These are phyloP conservation scores for Phylloboletellus chloephorus DNA, from an alignment of 1,284 basidiomycete genomes.

Conservation along the genomic window DNA sequence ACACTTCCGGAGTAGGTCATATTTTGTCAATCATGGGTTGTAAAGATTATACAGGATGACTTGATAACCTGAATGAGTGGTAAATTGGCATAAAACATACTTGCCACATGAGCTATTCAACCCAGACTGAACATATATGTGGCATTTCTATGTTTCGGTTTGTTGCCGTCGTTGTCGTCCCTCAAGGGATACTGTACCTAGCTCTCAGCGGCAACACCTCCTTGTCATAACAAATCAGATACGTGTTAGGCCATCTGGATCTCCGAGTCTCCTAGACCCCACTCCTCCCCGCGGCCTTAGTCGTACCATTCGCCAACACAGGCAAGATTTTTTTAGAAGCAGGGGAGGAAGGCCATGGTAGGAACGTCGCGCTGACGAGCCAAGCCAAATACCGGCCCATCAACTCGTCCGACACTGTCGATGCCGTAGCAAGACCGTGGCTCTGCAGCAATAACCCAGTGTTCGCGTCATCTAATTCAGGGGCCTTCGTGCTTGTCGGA, in stretches of 20 bases:
- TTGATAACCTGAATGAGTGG: no score
- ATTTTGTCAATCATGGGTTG: no score
- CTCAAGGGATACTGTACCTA: no score
- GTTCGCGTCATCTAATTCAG: conserved; percentile 87
- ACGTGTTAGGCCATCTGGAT: neutral
- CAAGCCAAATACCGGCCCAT: conserved; percentile 93
- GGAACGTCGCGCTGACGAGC: conserved; percentile 84
- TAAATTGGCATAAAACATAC: no score
- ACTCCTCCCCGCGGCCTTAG: conserved; percentile 46
- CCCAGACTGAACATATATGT: no score
- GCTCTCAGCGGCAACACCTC: no score
- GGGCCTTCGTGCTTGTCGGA: conserved; percentile 93
- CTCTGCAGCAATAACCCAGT: conserved; percentile 59
- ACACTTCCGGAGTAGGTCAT: no score
- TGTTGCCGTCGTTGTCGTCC: no score
- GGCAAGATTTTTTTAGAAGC: conserved; percentile 45
- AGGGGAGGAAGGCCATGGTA: conserved; percentile 55
- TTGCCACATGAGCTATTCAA: no score
- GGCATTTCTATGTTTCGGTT: no score
- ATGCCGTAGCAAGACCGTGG: conserved; percentile 35
- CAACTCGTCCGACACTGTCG: conserved; percentile 72
- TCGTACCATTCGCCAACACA: conserved; percentile 26
- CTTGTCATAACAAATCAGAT: neutral
- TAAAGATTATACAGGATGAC: no score
- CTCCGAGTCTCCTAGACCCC: conserved; percentile 30